Conservation (phyloP, 495 filamentous ascomycete species). For the Neurospora sublineolata region DNA sequence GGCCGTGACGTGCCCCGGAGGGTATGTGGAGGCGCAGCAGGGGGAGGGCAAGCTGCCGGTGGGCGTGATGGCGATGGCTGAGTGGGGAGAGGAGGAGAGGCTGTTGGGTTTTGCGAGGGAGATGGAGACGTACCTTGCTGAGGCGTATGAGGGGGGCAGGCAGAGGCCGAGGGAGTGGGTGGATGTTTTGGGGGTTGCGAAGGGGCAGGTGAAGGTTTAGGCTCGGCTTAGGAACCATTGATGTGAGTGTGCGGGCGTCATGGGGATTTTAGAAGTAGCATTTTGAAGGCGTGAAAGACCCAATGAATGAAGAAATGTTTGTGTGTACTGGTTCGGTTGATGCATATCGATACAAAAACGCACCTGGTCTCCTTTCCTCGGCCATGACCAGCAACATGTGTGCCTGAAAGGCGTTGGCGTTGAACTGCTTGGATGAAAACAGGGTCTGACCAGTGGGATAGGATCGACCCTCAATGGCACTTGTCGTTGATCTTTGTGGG, state of each 20-base stretch:
- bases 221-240: background rate
- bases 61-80: constrained; percentile 79
- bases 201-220: background rate
- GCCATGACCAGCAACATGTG: background rate
- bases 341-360: too few relatives aligned
- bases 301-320: too few relatives aligned
- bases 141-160: constrained; percentile 25
- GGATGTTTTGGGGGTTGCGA: constrained; percentile 27
- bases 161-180: constrained; percentile 29
- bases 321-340: too few relatives aligned
- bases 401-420: background rate
- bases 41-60: constrained; percentile 47
- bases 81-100: constrained; percentile 79
- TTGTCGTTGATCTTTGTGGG: background rate
- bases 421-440: background rate
- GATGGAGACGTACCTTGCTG: constrained; percentile 42
- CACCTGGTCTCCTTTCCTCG: background rate
- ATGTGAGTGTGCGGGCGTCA: background rate
- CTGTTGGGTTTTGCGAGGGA: constrained; percentile 65
- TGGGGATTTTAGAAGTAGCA: too few relatives aligned
- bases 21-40: constrained; percentile 47
- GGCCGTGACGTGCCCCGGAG: constrained; percentile 65
- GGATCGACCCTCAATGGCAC: background rate
- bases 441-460: background rate
- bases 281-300: too few relatives aligned